These are phyloP conservation scores for Trametes sp. DNA, from an alignment of 1,284 basidiomycete genomes.

Conservation along the genomic window DNA sequence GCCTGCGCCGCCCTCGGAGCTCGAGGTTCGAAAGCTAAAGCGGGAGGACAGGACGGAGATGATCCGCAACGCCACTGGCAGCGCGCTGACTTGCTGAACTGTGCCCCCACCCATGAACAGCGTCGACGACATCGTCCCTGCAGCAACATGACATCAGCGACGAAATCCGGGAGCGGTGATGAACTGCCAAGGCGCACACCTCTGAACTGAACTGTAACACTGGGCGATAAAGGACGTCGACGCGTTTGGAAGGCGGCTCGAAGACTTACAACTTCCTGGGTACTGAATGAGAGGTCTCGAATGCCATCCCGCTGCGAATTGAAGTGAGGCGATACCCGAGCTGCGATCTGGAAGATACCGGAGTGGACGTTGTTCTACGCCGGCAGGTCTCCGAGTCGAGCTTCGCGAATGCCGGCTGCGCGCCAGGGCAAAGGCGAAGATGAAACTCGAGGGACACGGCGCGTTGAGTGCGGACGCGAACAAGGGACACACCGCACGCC, in stretches of 20 bases:
- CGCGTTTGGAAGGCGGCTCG: too few species aligned
- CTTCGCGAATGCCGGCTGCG: background rate
- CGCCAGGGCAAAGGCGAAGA: background rate
- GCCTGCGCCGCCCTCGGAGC: background rate
- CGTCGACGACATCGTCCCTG: background rate
- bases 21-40: background rate
- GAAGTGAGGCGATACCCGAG: background rate
- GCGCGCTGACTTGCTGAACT: background rate
- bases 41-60: background rate
- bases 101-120: too few species aligned
- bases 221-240: background rate
- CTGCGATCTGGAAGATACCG: background rate
- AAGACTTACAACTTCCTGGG: too few species aligned
- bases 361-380: background rate
- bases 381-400: background rate
- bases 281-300: too few species aligned
- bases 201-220: background rate
- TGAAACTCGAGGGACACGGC: background rate
- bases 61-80: slow-evolving; percentile 8
- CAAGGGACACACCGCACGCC: background rate
- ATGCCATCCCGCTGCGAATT: background rate
- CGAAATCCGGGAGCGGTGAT: background rate
- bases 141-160: background rate
- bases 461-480: background rate
- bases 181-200: background rate